Percentiles rank a stretch among this genome's conserved stretches.
Evolutionary conservation across 352 stramenopile species (phyloP).

Genomic region (Phytophthora agathidicida): DNA sequence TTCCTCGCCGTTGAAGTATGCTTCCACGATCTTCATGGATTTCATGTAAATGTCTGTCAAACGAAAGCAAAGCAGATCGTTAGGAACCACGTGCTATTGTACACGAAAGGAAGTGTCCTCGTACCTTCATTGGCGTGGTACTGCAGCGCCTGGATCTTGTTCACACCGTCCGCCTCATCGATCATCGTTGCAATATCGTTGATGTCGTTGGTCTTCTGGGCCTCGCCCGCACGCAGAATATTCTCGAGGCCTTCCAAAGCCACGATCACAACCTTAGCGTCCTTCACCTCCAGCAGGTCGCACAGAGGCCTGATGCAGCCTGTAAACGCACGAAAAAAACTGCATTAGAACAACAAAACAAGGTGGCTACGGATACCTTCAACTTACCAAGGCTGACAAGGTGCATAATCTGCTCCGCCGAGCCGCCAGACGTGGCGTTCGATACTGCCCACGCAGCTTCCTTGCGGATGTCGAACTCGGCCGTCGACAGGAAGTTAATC

Average conservation of each 20-base stretch:
- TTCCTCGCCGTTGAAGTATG: constrained; percentile 98
- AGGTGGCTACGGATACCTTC: background rate
- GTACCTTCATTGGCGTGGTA: constrained; percentile 97
- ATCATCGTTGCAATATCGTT: constrained; percentile 97
- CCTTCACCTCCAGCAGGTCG: constrained; percentile 95
- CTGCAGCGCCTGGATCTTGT: constrained; percentile 98
- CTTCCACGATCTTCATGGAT: constrained; percentile 97
- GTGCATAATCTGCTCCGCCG: constrained; percentile 95
- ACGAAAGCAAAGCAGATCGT: constrained; percentile 31
- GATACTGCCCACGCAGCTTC: constrained; percentile 99
- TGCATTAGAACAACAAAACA: constrained; percentile 7
- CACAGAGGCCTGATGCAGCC: constrained; percentile 97
- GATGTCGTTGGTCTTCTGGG: constrained; percentile 74
- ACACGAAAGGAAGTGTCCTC: constrained; percentile 28
- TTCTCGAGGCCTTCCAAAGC: constrained; percentile 99
- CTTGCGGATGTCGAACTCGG: constrained; percentile 99
- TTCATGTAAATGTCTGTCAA: constrained; percentile 89
- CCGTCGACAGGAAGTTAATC: constrained; percentile 96
- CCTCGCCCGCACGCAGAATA: constrained; percentile 94
- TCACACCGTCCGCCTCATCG: constrained; percentile 96
- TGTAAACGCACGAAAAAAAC: constrained; percentile 21
- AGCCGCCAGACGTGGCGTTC: constrained; percentile 97
- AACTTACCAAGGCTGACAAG: constrained; percentile 92
- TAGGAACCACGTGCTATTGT: constrained; percentile 26
- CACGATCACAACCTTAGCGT: constrained; percentile 99